Conservation (phyloP, 768 basidiomycete genomes). For the Serendipita sp. region DNA sequence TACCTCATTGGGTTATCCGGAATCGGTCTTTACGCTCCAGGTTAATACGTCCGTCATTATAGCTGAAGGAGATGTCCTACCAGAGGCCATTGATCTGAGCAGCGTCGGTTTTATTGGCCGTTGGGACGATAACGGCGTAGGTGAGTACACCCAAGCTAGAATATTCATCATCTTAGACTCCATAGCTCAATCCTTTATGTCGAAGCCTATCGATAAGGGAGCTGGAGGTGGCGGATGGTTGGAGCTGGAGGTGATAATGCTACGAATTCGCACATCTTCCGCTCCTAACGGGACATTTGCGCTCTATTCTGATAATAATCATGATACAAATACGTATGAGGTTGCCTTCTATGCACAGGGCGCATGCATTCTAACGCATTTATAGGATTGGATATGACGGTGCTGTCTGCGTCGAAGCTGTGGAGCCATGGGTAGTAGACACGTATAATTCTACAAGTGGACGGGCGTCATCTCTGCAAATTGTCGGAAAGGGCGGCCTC, state of each 20-base stretch:
- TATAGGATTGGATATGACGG: conserved; percentile 24
- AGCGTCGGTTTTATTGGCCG: background rate
- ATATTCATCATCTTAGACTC: background rate
- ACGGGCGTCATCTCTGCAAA: conserved; percentile 18
- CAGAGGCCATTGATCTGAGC: background rate
- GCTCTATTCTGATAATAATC: conserved; percentile 10
- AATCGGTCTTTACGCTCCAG: background rate
- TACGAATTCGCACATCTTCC: conserved; percentile 23
- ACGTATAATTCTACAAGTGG: conserved; percentile 22
- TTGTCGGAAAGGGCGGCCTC: conserved; percentile 19
- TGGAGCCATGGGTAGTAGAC: conserved; percentile 28
- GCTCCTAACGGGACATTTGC: conserved; percentile 21
- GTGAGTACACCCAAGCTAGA: background rate
- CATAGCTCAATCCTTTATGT: background rate
- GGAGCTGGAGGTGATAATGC: conserved; percentile 21
- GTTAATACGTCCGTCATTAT: background rate
- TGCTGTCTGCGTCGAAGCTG: conserved; percentile 24
- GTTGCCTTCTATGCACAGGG: too few relatives aligned
- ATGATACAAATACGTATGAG: background rate
- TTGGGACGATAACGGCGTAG: background rate
- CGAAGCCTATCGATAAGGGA: background rate
- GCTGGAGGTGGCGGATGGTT: conserved; percentile 20
- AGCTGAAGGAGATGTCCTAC: background rate
- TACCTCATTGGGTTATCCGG: background rate
- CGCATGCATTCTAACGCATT: background rate